These are phyloP conservation scores for Murraya paniculata DNA, from an alignment of 345 rosid genomes.

Conservation along the genomic window DNA sequence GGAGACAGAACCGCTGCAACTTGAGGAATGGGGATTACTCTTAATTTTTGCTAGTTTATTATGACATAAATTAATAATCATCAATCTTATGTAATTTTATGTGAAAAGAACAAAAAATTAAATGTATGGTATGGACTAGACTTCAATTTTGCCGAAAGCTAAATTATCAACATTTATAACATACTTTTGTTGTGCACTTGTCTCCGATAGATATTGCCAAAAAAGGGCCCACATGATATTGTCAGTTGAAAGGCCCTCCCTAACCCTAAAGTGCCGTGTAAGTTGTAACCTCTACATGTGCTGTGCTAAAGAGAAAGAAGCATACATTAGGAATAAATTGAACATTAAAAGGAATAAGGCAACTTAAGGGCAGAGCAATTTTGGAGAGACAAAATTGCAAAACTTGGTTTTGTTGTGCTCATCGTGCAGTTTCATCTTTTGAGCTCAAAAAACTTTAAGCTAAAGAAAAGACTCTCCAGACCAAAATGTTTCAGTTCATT, in stretches of 20 bases:
- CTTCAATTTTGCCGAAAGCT: neutral
- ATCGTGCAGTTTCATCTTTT: neutral
- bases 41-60: neutral
- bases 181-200: neutral
- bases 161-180: neutral
- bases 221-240: neutral
- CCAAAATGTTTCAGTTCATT: slow-evolving; percentile 2
- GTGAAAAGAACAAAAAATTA: too few relatives aligned
- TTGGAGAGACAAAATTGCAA: neutral
- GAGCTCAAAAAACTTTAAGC: neutral
- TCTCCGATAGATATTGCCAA: neutral
- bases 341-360: neutral
- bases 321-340: neutral
- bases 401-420: neutral
- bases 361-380: neutral
- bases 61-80: neutral
- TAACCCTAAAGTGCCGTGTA: neutral
- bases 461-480: neutral
- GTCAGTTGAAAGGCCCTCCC: neutral
- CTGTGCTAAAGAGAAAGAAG: neutral
- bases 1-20: neutral
- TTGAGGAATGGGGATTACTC: neutral
- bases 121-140: too few relatives aligned
- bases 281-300: neutral
- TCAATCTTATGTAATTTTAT: neutral